These are phyloP conservation scores for Fusarium tjaetaba DNA, from an alignment of 2,329 filamentous ascomycete genomes.

Conservation along the genomic window DNA sequence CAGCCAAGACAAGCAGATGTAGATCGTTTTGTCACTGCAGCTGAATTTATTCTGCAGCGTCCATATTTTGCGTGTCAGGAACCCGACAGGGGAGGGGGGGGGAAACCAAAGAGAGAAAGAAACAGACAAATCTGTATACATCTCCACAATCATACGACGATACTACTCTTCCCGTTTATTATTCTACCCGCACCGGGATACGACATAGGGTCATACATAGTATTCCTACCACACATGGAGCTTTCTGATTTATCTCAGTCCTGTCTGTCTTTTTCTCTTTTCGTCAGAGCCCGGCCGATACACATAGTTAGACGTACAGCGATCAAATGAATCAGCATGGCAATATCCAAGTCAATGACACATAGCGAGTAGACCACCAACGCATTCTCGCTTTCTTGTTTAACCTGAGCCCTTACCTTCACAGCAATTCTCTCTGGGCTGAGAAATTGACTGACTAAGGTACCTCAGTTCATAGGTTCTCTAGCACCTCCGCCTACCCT, in stretches of 20 bases:
- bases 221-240: neutral
- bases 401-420: neutral
- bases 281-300: slow-evolving; percentile 9
- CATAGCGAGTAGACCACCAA: neutral
- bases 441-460: neutral
- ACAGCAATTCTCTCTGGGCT: neutral
- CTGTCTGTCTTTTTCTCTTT: neutral
- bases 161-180: neutral
- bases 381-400: slow-evolving; percentile 12
- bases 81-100: neutral
- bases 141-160: slow-evolving; percentile 36
- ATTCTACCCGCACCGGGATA: neutral
- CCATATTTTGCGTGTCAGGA: neutral
- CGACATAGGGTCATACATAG: slow-evolving; percentile 9
- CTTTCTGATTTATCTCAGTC: neutral
- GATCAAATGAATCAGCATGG: slow-evolving; percentile 5
- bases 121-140: neutral
- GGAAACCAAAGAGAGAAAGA: neutral
- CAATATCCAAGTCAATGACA: neutral
- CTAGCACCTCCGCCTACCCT: slow-evolving; percentile 2
- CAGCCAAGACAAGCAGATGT: slow-evolving; percentile 23
- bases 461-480: neutral
- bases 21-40: slow-evolving; percentile 23
- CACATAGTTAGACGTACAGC: neutral
- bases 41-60: neutral